These are phyloP conservation scores for Dalbergia cochinchinensis DNA, from an alignment of 306 rosid species.

Conservation along the genomic window DNA sequence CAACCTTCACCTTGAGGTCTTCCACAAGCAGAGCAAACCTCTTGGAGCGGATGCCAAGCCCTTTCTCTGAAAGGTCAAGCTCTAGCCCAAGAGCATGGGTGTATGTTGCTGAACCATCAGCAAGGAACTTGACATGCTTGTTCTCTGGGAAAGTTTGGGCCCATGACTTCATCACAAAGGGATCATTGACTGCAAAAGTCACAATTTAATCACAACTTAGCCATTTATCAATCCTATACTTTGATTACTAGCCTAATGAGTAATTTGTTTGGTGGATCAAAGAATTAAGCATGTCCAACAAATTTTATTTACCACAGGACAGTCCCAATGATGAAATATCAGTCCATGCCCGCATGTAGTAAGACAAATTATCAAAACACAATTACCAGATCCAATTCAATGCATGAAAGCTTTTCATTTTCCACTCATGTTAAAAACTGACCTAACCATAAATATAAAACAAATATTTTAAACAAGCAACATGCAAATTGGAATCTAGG, in stretches of 20 bases:
- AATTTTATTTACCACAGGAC: neutral
- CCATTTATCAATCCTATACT: neutral
- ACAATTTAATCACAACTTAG: constrained; percentile 25
- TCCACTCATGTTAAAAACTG: neutral
- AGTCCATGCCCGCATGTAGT: neutral
- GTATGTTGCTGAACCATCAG: constrained; percentile 91
- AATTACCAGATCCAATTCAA: neutral
- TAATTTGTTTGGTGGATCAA: neutral
- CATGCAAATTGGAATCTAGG: constrained; percentile 1
- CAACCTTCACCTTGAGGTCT: constrained; percentile 83
- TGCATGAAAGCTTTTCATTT: neutral
- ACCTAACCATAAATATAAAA: neutral
- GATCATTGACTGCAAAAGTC: constrained; percentile 79
- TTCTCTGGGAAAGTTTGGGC: constrained; percentile 82
- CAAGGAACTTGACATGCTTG: constrained; percentile 89
- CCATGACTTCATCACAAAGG: constrained; percentile 95
- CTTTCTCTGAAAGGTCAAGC: constrained; percentile 84
- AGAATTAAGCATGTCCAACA: neutral
- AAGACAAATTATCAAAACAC: neutral
- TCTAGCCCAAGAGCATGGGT: constrained; percentile 84
- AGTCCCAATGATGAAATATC: neutral
- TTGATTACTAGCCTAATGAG: neutral
- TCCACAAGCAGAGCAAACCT: constrained; percentile 87
- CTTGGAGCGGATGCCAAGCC: constrained; percentile 81
- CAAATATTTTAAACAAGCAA: neutral